Evolutionary conservation across 345 rosid species (phyloP).

Genomic region (Citrus mangshanensis): DNA sequence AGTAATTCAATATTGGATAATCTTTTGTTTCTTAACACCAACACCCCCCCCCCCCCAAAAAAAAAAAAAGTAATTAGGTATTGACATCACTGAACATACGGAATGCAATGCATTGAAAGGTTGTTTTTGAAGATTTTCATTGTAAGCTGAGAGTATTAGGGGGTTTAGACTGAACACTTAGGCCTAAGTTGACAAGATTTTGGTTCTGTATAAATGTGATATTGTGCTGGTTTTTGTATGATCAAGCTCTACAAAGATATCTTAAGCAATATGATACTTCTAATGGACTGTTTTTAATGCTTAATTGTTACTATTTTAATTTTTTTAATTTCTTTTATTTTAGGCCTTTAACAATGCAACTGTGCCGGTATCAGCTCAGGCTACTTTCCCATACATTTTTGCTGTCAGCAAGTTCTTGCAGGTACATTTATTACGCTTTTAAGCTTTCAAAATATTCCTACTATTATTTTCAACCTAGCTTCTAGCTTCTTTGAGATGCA

Average conservation of each 20-base stretch:
- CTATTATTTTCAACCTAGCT: not conserved
- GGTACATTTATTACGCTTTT: constrained; percentile 34
- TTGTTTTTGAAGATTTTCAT: not conserved
- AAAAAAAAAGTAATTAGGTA: not conserved
- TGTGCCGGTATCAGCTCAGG: constrained; percentile 65
- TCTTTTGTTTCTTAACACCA: too few relatives aligned
- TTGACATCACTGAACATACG: not conserved
- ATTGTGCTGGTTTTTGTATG: not conserved
- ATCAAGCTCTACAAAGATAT: not conserved
- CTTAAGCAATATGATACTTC: not conserved
- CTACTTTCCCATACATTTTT: constrained; percentile 80
- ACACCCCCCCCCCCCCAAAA: accelerated
- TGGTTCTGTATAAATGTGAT: not conserved
- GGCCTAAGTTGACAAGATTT: not conserved
- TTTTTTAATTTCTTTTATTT: constrained; percentile 12
- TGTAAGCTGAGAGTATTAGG: not conserved
- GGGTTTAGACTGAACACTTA: not conserved
- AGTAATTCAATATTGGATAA: not conserved
- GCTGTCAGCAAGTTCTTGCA: constrained; percentile 83
- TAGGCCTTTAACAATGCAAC: constrained; percentile 85
- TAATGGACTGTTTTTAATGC: not conserved
- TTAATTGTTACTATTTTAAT: not conserved
- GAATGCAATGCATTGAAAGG: not conserved
- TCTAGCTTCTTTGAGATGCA: not conserved
- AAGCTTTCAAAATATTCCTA: not conserved